phyloP scores from a whole-genome alignment of 2,329 filamentous ascomycete species.

The Penicillium occitanis region DNA sequence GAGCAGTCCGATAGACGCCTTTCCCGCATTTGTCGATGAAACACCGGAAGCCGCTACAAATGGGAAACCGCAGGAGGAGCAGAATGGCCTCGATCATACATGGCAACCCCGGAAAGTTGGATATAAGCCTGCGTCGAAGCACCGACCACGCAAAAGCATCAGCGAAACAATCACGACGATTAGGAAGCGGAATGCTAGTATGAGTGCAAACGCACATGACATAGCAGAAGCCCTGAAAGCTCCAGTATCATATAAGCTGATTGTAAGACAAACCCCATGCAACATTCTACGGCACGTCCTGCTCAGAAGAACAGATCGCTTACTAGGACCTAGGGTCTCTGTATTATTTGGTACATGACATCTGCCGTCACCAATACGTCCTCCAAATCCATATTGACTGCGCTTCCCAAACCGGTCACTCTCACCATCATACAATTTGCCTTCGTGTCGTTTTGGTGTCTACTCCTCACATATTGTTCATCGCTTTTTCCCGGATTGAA shows the following conservation, averaged over 20 bases:
- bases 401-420: slow-evolving; percentile 85
- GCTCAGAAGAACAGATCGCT: slow-evolving; percentile 23
- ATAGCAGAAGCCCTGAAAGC: slow-evolving; percentile 87
- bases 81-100: slow-evolving; percentile 47
- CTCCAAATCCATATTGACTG: slow-evolving; percentile 93
- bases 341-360: slow-evolving; percentile 89
- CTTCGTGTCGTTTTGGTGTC: slow-evolving; percentile 85
- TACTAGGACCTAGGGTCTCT: slow-evolving; percentile 65
- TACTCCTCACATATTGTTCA: slow-evolving; percentile 75
- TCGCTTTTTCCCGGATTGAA: slow-evolving; percentile 69
- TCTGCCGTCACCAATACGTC: slow-evolving; percentile 97
- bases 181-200: slow-evolving; percentile 74
- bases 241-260: slow-evolving; percentile 81
- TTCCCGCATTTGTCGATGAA: slow-evolving; percentile 45
- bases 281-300: not conserved
- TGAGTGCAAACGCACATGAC: slow-evolving; percentile 90
- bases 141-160: slow-evolving; percentile 79
- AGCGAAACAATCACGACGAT: slow-evolving; percentile 85
- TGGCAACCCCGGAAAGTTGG: slow-evolving; percentile 63
- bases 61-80: slow-evolving; percentile 27
- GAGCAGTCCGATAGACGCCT: slow-evolving; percentile 43
- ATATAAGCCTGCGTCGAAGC: slow-evolving; percentile 47
- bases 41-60: slow-evolving; percentile 28
- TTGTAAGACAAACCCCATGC: slow-evolving; percentile 59
- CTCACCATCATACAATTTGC: slow-evolving; percentile 91